Evolutionary conservation across 768 basidiomycete species (phyloP).

Genomic region (Pisolithus microcarpus): DNA sequence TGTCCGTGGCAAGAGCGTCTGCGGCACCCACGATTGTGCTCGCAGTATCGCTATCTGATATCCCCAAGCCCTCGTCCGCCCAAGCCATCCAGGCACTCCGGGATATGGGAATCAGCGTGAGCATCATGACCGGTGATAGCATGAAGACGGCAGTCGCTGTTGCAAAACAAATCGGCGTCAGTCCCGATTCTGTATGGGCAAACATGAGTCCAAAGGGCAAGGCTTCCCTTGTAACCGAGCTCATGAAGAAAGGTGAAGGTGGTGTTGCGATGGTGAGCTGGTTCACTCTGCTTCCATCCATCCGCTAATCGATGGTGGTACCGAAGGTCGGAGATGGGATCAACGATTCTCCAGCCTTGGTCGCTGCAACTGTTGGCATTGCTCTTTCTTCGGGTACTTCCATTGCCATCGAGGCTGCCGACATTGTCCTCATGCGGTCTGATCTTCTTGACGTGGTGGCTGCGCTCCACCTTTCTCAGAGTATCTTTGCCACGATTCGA

Average conservation of each 20-base stretch:
- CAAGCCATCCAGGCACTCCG: constrained; percentile 77
- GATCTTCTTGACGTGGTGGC: constrained; percentile 97
- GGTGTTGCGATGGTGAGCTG: constrained; percentile 83
- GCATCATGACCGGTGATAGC: constrained; percentile 92
- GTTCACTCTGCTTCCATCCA: constrained; percentile 4
- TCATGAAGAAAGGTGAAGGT: constrained; percentile 62
- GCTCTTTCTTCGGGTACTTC: constrained; percentile 95
- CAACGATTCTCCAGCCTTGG: constrained; percentile 96
- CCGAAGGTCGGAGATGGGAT: constrained; percentile 93
- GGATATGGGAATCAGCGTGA: constrained; percentile 86
- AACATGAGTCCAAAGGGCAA: constrained; percentile 96
- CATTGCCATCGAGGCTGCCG: constrained; percentile 96
- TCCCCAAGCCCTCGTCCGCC: constrained; percentile 76
- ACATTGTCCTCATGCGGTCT: constrained; percentile 95
- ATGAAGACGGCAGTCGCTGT: constrained; percentile 80
- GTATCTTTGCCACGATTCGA: constrained; percentile 84
- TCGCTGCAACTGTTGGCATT: constrained; percentile 92
- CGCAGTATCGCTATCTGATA: constrained; percentile 81
- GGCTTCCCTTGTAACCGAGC: constrained; percentile 72
- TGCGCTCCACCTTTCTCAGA: constrained; percentile 81
- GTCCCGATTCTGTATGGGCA: constrained; percentile 77
- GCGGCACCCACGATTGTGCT: constrained; percentile 53
- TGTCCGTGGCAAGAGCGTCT: constrained; percentile 48
- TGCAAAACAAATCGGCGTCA: constrained; percentile 85
- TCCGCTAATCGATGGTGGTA: background rate